A percentile compares a stretch with the other conserved stretches of the same genome.
These are phyloP conservation scores for Thermomucor indicae-seudaticae DNA, from an alignment of 371 early-diverging fungal species.

Conservation along the genomic window DNA sequence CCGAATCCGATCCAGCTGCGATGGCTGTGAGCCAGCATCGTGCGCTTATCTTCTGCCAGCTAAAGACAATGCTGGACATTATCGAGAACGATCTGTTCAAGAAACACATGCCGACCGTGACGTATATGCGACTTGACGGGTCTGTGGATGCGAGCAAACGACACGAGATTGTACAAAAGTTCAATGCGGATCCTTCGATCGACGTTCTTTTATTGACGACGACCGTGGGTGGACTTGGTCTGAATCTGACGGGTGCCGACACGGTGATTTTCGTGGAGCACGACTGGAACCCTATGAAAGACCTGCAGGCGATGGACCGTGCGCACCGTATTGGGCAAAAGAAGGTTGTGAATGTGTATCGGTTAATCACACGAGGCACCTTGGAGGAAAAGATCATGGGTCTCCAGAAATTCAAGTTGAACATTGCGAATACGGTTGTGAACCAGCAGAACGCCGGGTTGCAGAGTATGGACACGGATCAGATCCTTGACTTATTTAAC, in stretches of 20 bases:
- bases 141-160: slow-evolving; percentile 81
- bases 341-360: slow-evolving; percentile 95
- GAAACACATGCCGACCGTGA: slow-evolving; percentile 80
- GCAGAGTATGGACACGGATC: slow-evolving; percentile 91
- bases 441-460: slow-evolving; percentile 97
- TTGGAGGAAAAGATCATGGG: slow-evolving; percentile 97
- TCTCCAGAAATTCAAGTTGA: slow-evolving; percentile 98
- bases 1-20: slow-evolving; percentile 46
- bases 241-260: slow-evolving; percentile 99
- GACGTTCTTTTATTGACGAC: slow-evolving; percentile 96
- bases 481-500: slow-evolving; percentile 90
- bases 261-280: slow-evolving; percentile 99
- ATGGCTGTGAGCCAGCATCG: slow-evolving; percentile 85
- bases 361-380: slow-evolving; percentile 87
- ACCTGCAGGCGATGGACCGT: slow-evolving; percentile 97
- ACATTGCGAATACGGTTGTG: slow-evolving; percentile 97
- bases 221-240: slow-evolving; percentile 97
- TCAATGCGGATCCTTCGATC: slow-evolving; percentile 96
- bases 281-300: slow-evolving; percentile 99
- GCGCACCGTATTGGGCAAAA: slow-evolving; percentile 98
- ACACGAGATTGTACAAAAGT: slow-evolving; percentile 89
- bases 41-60: slow-evolving; percentile 97
- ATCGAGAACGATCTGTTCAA: slow-evolving; percentile 90
- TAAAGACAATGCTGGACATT: slow-evolving; percentile 95
- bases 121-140: slow-evolving; percentile 97